Percentiles rank a stretch among this genome's conserved stretches.
Conservation (phyloP, 768 basidiomycete species). For the Suillus spraguei region DNA sequence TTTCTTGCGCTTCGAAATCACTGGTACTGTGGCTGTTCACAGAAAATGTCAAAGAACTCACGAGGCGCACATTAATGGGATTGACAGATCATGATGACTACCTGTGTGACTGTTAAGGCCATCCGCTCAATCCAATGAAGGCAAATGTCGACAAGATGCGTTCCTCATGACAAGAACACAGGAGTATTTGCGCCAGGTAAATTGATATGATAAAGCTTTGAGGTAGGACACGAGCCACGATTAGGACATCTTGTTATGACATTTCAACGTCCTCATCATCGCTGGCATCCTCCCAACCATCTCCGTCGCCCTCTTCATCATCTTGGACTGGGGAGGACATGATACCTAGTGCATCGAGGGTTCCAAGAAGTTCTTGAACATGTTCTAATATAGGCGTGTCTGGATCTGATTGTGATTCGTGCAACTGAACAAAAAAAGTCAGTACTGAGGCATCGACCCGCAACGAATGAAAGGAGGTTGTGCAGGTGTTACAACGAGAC, state of each 20-base stretch:
- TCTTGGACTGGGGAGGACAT: constrained; percentile 60
- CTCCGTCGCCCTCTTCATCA: constrained; percentile 49
- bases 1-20: background rate
- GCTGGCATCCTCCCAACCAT: constrained; percentile 61
- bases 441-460: constrained; percentile 10
- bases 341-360: constrained; percentile 69
- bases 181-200: background rate
- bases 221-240: background rate
- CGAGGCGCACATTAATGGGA: background rate
- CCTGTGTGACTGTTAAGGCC: background rate
- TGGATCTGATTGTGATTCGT: constrained; percentile 68
- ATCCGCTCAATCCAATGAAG: background rate
- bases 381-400: constrained; percentile 80
- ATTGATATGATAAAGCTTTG: background rate
- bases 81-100: too few relatives aligned
- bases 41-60: background rate
- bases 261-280: constrained; percentile 62
- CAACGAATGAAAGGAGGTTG: background rate
- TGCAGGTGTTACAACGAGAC: background rate
- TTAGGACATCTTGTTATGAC: constrained; percentile 33
- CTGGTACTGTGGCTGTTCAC: background rate
- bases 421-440: constrained; percentile 49
- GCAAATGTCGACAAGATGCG: background rate
- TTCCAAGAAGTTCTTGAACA: constrained; percentile 67
- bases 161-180: background rate